Base-by-base conservation (phyloP, 139 green algal species). In the Volvox africanus region DNA sequence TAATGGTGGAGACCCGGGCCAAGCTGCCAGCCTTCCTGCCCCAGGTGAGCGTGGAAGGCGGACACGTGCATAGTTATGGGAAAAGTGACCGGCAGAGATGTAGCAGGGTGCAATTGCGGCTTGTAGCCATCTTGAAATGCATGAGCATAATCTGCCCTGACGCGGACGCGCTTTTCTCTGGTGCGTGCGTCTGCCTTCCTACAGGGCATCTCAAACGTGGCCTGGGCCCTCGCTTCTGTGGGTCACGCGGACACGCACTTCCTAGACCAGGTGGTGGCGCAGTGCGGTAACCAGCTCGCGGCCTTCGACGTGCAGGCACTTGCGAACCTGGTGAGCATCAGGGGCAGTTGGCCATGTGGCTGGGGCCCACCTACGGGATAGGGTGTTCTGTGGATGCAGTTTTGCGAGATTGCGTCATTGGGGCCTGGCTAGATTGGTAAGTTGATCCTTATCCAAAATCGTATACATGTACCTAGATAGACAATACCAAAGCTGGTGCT, bases 181-280 rank as follows among this genome's bases (percentile, higher is more conserved):
- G 44, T 55, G 44, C 9, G 44, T 55, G 44, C 9, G 5, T 55
- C 44, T 55, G 44, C 44, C 71, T 18, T 37, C 71, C 28, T 30
- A 79, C 71, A 96, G 93, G 94, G 94, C 21, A 84, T 96, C n/a
- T 91, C 88, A 69, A 96, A 96, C 87, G 91, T 95, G 11, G 92
- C 91, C 13, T 96, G 94, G 94, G 92, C 89, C 18, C 50, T 93
- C 30, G 92, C 92, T 28, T 86, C 89, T 18, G 89, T 89, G 35
- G 89, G 89, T 28, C 89, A 93, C 86, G 22, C 30, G 18, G 89
- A 94, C 73, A 24, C n/a, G 20, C 28, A 19, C 22, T 89, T 94
- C 22, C 89, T 94, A 55, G 81, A 93, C 84, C 88, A 82, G 30
- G 84, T 94, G 85, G 78, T 94, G 85, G 32, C 19, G n/a, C 85